These are phyloP conservation scores for Aspergillus homomorphus DNA, from an alignment of 495 filamentous ascomycete species.

Conservation along the genomic window DNA sequence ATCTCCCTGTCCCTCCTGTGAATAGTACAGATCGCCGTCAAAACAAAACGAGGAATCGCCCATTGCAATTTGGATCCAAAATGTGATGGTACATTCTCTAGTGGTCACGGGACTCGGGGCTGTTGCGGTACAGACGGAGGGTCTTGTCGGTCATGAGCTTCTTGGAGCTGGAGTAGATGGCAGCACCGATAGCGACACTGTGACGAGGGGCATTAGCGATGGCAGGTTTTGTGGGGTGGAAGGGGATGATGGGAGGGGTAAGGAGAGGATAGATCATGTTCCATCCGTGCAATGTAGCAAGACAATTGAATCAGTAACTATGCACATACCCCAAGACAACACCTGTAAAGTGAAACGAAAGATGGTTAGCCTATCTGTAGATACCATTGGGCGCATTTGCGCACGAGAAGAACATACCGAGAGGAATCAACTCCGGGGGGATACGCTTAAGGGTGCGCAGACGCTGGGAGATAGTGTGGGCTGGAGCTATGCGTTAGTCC, in stretches of 20 bases:
- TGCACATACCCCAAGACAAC: slow-evolving; percentile 71
- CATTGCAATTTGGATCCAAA: slow-evolving; percentile 32
- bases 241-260: slow-evolving; percentile 4
- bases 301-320: slow-evolving; percentile 16
- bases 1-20: slow-evolving; percentile 26
- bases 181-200: slow-evolving; percentile 68
- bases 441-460: slow-evolving; percentile 81
- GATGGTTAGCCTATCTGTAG: slow-evolving; percentile 20
- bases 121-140: slow-evolving; percentile 67
- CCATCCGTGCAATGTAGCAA: slow-evolving; percentile 18
- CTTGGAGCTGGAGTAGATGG: slow-evolving; percentile 70
- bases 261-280: neutral
- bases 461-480: slow-evolving; percentile 96
- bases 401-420: slow-evolving; percentile 62
- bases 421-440: slow-evolving; percentile 90
- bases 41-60: slow-evolving; percentile 29
- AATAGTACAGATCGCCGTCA: slow-evolving; percentile 36
- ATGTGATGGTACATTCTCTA: slow-evolving; percentile 41
- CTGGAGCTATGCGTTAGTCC: slow-evolving; percentile 50
- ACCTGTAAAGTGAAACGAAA: slow-evolving; percentile 48
- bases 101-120: slow-evolving; percentile 46
- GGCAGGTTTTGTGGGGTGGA: slow-evolving; percentile 7
- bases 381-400: neutral
- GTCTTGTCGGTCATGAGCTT: slow-evolving; percentile 90
- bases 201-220: slow-evolving; percentile 26